Evolutionary conservation across 805 yeast genomes (phyloP).

Genomic region (Barnettozyma wickerhamii): DNA sequence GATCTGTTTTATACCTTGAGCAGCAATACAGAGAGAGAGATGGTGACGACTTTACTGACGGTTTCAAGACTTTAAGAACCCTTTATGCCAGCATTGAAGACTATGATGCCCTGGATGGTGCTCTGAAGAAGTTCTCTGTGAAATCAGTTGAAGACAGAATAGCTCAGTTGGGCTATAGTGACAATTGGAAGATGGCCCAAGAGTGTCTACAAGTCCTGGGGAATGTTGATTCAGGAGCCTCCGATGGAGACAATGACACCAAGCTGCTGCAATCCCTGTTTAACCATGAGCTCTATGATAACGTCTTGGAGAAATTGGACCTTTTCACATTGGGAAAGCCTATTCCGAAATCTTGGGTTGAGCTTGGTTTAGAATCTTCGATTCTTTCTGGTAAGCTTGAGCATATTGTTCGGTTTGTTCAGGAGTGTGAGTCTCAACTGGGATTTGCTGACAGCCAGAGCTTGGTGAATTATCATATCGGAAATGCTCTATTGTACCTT

Average conservation of each 20-base stretch:
- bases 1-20: constrained; percentile 84
- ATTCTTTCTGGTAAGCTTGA: constrained; percentile 55
- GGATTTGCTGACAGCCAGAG: constrained; percentile 48
- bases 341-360: constrained; percentile 45
- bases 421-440: constrained; percentile 40
- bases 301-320: constrained; percentile 27
- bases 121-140: constrained; percentile 66
- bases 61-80: constrained; percentile 54
- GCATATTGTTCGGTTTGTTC: constrained; percentile 55
- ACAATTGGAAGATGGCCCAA: constrained; percentile 83
- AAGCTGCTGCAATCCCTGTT: constrained; percentile 66
- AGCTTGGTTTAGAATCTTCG: constrained; percentile 72
- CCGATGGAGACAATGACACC: constrained; percentile 31
- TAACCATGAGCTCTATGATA: constrained; percentile 72
- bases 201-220: constrained; percentile 75
- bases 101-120: constrained; percentile 85
- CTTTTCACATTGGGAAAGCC: constrained; percentile 5
- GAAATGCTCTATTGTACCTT: constrained; percentile 53
- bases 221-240: constrained; percentile 29
- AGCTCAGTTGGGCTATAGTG: constrained; percentile 75
- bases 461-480: constrained; percentile 57
- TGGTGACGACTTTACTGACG: constrained; percentile 29
- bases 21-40: constrained; percentile 61
- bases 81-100: constrained; percentile 89
- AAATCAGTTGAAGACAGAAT: constrained; percentile 71